A percentile compares a stretch with the other conserved stretches of the same genome.
phyloP scores from a whole-genome alignment of 1,284 basidiomycete species.

The Malassezia restricta region DNA sequence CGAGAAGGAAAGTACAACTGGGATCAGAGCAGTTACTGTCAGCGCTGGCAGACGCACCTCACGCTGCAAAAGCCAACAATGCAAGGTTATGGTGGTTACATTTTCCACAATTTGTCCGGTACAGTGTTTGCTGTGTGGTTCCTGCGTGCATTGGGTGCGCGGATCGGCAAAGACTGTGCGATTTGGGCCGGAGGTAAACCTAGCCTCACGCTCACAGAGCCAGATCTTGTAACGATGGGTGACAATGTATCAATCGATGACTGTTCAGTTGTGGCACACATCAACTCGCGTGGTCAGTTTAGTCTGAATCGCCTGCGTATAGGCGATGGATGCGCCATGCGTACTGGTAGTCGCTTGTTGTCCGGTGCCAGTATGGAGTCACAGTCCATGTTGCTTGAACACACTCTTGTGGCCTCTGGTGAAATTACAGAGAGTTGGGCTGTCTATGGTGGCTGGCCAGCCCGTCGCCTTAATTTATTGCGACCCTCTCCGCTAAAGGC shows the following conservation, averaged over 20 bases:
- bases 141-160: conserved; percentile 38
- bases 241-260: conserved; percentile 42
- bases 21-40: conserved; percentile 46
- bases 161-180: conserved; percentile 37
- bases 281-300: conserved; percentile 45
- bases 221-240: conserved; percentile 44
- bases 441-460: conserved; percentile 45
- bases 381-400: conserved; percentile 43
- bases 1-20: conserved; percentile 46
- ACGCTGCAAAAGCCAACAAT: conserved; percentile 37
- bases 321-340: conserved; percentile 44
- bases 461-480: conserved; percentile 31
- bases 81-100: conserved; percentile 41
- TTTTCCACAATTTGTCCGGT: conserved; percentile 38
- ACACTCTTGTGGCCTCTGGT: conserved; percentile 44
- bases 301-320: conserved; percentile 43
- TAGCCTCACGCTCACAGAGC: conserved; percentile 43
- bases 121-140: conserved; percentile 41
- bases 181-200: conserved; percentile 46
- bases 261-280: conserved; percentile 45
- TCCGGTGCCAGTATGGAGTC: conserved; percentile 44
- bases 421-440: conserved; percentile 44
- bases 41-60: conserved; percentile 45
- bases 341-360: conserved; percentile 38
- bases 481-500: conserved; percentile 1